These are phyloP conservation scores for Potentilla sterilis DNA, from an alignment of 306 rosid genomes.

Conservation along the genomic window DNA sequence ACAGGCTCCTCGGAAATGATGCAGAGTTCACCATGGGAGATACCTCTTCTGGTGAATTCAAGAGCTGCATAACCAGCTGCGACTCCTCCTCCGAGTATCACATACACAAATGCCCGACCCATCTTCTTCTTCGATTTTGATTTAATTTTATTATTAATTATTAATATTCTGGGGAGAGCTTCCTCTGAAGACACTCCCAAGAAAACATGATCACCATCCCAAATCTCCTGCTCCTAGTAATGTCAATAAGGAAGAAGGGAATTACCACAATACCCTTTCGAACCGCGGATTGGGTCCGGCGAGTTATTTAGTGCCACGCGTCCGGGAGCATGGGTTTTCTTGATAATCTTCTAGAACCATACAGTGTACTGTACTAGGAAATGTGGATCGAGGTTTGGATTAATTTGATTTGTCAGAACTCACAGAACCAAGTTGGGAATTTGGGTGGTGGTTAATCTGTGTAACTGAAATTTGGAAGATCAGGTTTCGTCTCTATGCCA, in stretches of 20 bases:
- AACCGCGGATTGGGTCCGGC: too few relatives aligned
- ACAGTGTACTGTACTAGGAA: not conserved
- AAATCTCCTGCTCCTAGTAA: not conserved
- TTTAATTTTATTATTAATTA: not conserved
- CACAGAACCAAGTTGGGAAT: not conserved
- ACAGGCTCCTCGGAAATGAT: constrained; percentile 91
- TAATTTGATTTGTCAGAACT: not conserved
- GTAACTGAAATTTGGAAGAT: not conserved
- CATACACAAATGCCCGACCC: constrained; percentile 97
- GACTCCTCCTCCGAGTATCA: constrained; percentile 97
- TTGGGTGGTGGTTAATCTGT: not conserved
- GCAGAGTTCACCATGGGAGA: constrained; percentile 92
- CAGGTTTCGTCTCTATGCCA: not conserved
- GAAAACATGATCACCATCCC: not conserved
- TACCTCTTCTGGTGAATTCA: constrained; percentile 70
- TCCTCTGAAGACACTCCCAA: constrained; percentile 9
- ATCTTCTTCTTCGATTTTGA: constrained; percentile 28
- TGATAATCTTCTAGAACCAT: too few relatives aligned
- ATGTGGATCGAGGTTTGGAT: not conserved
- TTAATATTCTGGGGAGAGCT: constrained; percentile 4
- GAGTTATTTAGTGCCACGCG: not conserved
- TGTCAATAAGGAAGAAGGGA: not conserved
- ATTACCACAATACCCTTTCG: not conserved
- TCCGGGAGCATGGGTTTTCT: not conserved
- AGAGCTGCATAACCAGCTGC: constrained; percentile 99